A percentile compares a stretch with the other conserved stretches of the same genome.
Evolutionary conservation across 768 basidiomycete species (phyloP).

Genomic region (Kwoniella sp.): DNA sequence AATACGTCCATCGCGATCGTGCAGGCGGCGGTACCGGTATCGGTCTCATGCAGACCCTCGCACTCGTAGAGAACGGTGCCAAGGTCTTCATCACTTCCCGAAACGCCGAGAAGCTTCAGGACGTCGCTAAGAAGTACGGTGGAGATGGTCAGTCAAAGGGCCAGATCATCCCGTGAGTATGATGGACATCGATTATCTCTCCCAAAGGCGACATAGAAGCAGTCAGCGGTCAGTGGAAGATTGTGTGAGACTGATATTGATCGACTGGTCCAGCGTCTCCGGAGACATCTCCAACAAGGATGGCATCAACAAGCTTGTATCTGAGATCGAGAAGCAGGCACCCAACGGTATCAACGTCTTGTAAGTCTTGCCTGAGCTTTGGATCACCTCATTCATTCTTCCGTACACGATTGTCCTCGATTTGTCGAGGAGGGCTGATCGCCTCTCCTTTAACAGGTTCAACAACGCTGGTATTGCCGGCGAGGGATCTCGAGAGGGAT

Average conservation of each 20-base stretch:
- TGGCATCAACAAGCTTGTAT: conserved; percentile 28
- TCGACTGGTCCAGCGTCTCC: conserved; percentile 24
- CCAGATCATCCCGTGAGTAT: conserved; percentile 39
- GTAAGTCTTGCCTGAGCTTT: conserved; percentile 29
- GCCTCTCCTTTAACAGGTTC: conserved; percentile 23
- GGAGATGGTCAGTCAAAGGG: conserved; percentile 34
- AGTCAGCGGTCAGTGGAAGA: too few species aligned
- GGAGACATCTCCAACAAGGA: conserved; percentile 40
- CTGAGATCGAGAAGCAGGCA: conserved; percentile 32
- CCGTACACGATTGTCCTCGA: too few species aligned
- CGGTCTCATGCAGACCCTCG: conserved; percentile 45
- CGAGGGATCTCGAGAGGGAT: conserved; percentile 44
- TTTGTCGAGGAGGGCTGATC: background rate
- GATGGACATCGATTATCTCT: background rate
- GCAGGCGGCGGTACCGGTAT: conserved; percentile 37
- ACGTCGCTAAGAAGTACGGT: conserved; percentile 42
- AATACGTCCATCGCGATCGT: background rate
- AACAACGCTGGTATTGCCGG: conserved; percentile 53
- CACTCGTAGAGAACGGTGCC: conserved; percentile 41
- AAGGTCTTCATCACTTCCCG: conserved; percentile 41
- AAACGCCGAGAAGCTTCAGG: conserved; percentile 39
- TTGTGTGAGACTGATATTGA: too few species aligned
- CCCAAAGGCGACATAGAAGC: too few species aligned
- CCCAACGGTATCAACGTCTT: conserved; percentile 42
- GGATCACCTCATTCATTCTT: too few species aligned